Evolutionary conservation across 1,139 yeast genomes (phyloP), one percentile per base, ranked within the genome.

Genomic region (Kluyveromyces sp.): DNA sequence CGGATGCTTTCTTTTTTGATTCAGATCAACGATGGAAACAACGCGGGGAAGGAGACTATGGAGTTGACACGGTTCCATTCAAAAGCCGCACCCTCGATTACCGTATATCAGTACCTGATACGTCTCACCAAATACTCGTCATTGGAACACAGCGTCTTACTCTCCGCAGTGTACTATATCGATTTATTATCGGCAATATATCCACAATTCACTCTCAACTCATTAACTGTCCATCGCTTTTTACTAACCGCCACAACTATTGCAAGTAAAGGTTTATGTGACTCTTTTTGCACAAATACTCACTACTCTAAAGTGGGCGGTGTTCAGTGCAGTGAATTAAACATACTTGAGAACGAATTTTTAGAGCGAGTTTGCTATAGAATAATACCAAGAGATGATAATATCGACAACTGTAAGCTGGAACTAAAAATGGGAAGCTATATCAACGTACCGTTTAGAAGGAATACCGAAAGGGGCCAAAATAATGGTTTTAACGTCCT

Each of bases 281-380:
- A 92, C 64, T 83, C 89, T 36, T 92, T 92, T 62, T 89, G 94
- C 63, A 88, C 96, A 4, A 92, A 89, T 62, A 77, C 83, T 32
- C 96, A 89, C 63, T 92, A 92, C 60, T 95, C 97, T 9, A 84
- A 85, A 60, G 97, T 92, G 16, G 98, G 98, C 1, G 98, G 98
- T 51, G 83, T 92, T 6, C 87, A 92, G 33, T 70, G 83, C 36
- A 75, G 82, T 47, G 98, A 92, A 62, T 70, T 92, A 52, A 92
- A 92, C 62, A 74, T 92, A 47, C 69, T 92, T 39, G 98, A 92
- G 60, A 79, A 84, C 45, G 97, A 92, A 64, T 88, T 92, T 57
- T 71, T 92, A 43, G 77, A 77, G 40, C 70, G 92, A 50, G 92
- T 92, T 11, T 80, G 81, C 50, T 92, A 94, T 78, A 71, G 83